Percentiles rank a stretch among this genome's conserved stretches.
phyloP scores from a whole-genome alignment of 1,284 basidiomycete species.

The Mycosarcoma mackinlayi region DNA sequence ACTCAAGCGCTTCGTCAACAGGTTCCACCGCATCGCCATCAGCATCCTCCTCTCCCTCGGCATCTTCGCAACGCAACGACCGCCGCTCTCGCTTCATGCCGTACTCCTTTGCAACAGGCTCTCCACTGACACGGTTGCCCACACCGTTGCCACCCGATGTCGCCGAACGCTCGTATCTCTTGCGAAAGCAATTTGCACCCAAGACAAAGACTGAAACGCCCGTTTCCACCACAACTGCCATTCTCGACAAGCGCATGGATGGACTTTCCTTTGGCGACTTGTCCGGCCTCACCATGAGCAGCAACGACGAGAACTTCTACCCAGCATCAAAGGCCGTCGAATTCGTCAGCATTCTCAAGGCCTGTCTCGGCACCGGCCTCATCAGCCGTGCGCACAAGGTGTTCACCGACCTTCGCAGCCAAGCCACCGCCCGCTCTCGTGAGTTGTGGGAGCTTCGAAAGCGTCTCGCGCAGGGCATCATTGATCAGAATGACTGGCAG shows the following conservation, averaged over 20 bases:
- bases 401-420: constrained; percentile 55
- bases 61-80: constrained; percentile 26
- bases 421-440: constrained; percentile 38
- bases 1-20: constrained; percentile 4
- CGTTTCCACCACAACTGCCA: constrained; percentile 5
- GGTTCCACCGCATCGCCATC: constrained; percentile 5
- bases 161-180: constrained; percentile 25
- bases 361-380: constrained; percentile 62
- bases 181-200: constrained; percentile 25
- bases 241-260: constrained; percentile 15
- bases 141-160: constrained; percentile 50
- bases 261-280: constrained; percentile 44
- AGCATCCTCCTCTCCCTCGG: constrained; percentile 5
- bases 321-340: constrained; percentile 55
- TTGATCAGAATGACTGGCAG: constrained; percentile 36
- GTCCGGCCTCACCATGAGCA: constrained; percentile 47
- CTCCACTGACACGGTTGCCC: constrained; percentile 44
- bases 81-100: constrained; percentile 30
- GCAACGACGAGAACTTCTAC: constrained; percentile 55
- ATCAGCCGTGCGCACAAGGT: constrained; percentile 61
- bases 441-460: constrained; percentile 43
- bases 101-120: constrained; percentile 34
- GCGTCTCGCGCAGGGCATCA: constrained; percentile 39
- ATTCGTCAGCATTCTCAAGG: constrained; percentile 58
- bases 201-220: constrained; percentile 16